phyloP scores from a whole-genome alignment of 179 eudicot species.

The Silene noctiflora region DNA sequence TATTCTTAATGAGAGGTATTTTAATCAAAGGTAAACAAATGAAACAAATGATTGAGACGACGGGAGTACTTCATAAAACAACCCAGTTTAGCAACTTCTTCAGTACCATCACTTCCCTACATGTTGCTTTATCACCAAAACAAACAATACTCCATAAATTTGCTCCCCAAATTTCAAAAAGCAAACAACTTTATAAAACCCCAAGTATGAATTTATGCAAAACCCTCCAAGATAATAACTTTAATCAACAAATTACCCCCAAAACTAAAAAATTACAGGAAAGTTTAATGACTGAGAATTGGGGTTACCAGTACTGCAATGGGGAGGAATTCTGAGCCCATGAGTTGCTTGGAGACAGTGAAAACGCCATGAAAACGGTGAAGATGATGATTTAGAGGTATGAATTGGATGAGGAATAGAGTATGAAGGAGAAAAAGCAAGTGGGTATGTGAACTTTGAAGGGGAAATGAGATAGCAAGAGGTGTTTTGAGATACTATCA shows the following conservation, averaged over 20 bases:
- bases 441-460: conserved; percentile 24
- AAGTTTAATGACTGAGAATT: not conserved
- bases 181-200: not conserved
- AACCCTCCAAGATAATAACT: not conserved
- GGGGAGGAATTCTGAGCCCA: conserved; percentile 18
- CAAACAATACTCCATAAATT: not conserved
- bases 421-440: conserved; percentile 26
- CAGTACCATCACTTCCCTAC: not conserved
- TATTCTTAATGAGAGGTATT: too few species aligned
- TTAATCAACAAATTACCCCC: not conserved
- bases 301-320: conserved; percentile 14
- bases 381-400: conserved; percentile 4
- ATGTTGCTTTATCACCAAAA: not conserved
- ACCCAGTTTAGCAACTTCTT: not conserved
- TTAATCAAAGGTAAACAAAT: too few species aligned
- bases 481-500: conserved; percentile 32
- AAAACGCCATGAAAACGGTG: not conserved
- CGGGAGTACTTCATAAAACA: not conserved
- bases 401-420: conserved; percentile 9
- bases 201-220: not conserved
- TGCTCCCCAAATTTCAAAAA: not conserved
- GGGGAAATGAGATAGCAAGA: conserved; percentile 31
- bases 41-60: too few species aligned
- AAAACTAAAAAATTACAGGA: not conserved
- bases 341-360: conserved; percentile 7